A percentile compares a stretch with the other conserved stretches of the same genome.
These are phyloP conservation scores for Corinectria fuckeliana DNA, from an alignment of 2,329 filamentous ascomycete species.

Conservation along the genomic window DNA sequence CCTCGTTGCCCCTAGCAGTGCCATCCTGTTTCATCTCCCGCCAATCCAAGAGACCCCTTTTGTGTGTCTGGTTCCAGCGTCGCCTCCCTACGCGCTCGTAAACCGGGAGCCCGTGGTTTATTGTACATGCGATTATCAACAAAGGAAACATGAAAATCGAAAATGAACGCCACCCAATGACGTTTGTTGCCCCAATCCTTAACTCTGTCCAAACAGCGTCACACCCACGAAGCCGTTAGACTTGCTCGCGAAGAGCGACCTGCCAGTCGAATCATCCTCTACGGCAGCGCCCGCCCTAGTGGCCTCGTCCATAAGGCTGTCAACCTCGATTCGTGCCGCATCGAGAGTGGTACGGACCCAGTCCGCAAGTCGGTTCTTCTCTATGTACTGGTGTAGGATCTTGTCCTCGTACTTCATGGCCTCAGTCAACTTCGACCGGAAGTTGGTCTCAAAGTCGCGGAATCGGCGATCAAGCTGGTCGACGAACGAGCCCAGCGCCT, in stretches of 20 bases:
- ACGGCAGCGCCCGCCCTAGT: conserved; percentile 27
- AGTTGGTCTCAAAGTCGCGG: conserved; percentile 64
- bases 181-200: conserved; percentile 3
- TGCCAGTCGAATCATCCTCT: conserved; percentile 16
- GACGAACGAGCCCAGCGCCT: conserved; percentile 65
- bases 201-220: conserved; percentile 15
- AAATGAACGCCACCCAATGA: conserved; percentile 22
- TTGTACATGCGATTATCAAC: conserved; percentile 20
- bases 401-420: conserved; percentile 78
- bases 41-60: conserved; percentile 26
- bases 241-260: conserved; percentile 31
- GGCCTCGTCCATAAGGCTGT: conserved; percentile 42
- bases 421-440: conserved; percentile 70
- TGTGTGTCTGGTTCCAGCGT: conserved; percentile 15
- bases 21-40: conserved; percentile 16
- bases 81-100: neutral
- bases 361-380: conserved; percentile 71
- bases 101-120: conserved; percentile 9
- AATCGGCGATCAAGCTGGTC: conserved; percentile 68
- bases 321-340: conserved; percentile 45
- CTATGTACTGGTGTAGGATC: conserved; percentile 67
- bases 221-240: conserved; percentile 4
- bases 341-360: conserved; percentile 62
- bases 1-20: conserved; percentile 4
- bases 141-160: conserved; percentile 6